Percentiles rank a stretch among this genome's conserved stretches.
Conservation (phyloP, 768 basidiomycete genomes). For the Rhodotorula kratochvilovae region DNA sequence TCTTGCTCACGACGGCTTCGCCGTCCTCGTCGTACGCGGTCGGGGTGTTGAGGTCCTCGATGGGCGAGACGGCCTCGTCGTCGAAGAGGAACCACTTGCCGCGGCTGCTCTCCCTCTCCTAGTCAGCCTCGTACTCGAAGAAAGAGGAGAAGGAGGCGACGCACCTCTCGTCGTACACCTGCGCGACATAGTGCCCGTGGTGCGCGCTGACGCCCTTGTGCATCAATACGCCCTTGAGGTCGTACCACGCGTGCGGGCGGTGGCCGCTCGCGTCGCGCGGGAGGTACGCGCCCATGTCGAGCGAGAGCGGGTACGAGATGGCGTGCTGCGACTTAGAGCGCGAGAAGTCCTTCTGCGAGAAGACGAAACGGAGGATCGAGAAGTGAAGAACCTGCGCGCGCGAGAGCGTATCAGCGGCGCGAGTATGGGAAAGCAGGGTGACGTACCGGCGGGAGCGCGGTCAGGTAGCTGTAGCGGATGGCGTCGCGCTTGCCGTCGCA, state of each 20-base stretch:
- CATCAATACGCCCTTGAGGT: constrained; percentile 74
- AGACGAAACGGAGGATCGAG: constrained; percentile 88
- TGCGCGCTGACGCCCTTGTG: constrained; percentile 92
- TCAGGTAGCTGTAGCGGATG: constrained; percentile 66
- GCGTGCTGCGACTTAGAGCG: constrained; percentile 80
- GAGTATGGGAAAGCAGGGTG: background rate
- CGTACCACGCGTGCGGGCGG: constrained; percentile 56
- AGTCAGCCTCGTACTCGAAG: background rate
- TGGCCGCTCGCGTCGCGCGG: background rate
- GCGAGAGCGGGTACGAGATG: constrained; percentile 66
- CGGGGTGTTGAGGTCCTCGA: constrained; percentile 42
- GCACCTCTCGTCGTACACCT: constrained; percentile 68
- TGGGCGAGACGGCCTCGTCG: constrained; percentile 68
- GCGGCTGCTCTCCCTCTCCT: constrained; percentile 54
- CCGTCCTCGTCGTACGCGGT: constrained; percentile 39
- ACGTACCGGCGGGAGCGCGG: constrained; percentile 64
- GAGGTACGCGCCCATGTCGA: constrained; percentile 71
- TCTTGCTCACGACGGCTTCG: constrained; percentile 44
- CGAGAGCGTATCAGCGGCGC: background rate
- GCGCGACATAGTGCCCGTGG: constrained; percentile 82
- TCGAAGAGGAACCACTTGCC: constrained; percentile 86
- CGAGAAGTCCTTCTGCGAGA: constrained; percentile 68
- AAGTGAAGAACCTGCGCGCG: constrained; percentile 65
- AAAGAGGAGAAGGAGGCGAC: constrained; percentile 6
- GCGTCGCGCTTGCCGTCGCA: constrained; percentile 75